Evolutionary conservation across 345 rosid genomes (phyloP), one percentile per base, ranked within the genome.

Genomic region (Camelina neglecta): DNA sequence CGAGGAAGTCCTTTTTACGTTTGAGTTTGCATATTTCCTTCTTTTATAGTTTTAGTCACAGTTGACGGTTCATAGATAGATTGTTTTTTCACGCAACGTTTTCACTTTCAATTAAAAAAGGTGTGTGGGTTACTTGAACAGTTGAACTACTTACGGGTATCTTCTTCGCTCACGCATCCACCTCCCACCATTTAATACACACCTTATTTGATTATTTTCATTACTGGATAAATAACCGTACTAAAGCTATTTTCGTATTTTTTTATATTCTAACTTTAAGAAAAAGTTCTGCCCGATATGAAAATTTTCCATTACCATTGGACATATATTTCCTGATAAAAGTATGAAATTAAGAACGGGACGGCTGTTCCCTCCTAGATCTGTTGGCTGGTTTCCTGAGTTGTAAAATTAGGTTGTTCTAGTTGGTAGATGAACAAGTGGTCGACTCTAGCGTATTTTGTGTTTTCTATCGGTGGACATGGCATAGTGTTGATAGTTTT

Each of bases 101-200:
- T 42, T 65, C 44, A 66, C 73, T 75, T 75, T 75, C 67, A 75
- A 39, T 59, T 48, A 3, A 59, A 67, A 67, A 59, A 75, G 78
- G 67, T 75, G 38, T 7, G 8, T 35, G 38, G 42, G 12, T 39
- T 58, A 66, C 78, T 67, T 67, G 67, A 59, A 49, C 45, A 66
- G 73, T 58, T 75, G 72, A 67, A 49, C 67, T 38, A 74, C 72
- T 48, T 58, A 36, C 4, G 21, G 23, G 60, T 38, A 67, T 48
- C 67, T 75, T 75, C 60, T 11, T 58, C 13, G 12, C 51, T 66
- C 72, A 74, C 60, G 78, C 72, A 74, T 24, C 35, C 78, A 66
- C 72, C 29, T 36, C 45, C 20, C 45, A 59, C 59, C 72, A 29
- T 58, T 74, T 57, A 65, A 57, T 48, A 29, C 29, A 24, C 58